These are phyloP conservation scores for Hericium coralloides DNA, from an alignment of 768 basidiomycete species.

Conservation along the genomic window DNA sequence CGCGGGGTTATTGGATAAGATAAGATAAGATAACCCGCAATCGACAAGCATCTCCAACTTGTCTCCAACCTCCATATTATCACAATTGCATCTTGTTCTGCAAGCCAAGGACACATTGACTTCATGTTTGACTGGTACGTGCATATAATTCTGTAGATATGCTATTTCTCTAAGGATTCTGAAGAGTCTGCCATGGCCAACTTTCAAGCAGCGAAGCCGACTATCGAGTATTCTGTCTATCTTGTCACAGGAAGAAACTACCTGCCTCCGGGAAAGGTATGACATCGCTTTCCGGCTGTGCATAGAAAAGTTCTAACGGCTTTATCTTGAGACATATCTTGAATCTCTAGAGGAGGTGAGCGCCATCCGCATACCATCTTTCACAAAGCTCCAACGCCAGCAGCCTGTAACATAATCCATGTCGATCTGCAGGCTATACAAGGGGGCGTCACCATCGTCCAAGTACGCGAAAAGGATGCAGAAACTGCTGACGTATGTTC, in stretches of 20 bases:
- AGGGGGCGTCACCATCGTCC: slow-evolving; percentile 87
- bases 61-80: no score
- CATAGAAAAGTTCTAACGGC: neutral
- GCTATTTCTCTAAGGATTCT: no score
- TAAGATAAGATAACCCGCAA: no score
- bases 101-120: no score
- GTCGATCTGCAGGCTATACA: slow-evolving; percentile 47
- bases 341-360: slow-evolving; percentile 9
- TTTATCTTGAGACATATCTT: neutral
- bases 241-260: slow-evolving; percentile 79
- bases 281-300: neutral
- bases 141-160: no score
- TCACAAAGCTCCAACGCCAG: neutral
- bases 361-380: neutral
- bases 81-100: no score
- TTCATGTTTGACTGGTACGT: no score
- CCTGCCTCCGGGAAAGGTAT: slow-evolving; percentile 68
- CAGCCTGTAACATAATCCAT: neutral
- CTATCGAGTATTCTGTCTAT: slow-evolving; percentile 65
- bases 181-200: neutral
- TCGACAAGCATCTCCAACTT: no score
- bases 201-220: neutral
- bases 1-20: no score
- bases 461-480: slow-evolving; percentile 76
- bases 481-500: slow-evolving; percentile 73